These are phyloP conservation scores for Chlorophyllum brunneum DNA, from an alignment of 768 basidiomycete species.

Conservation along the genomic window DNA sequence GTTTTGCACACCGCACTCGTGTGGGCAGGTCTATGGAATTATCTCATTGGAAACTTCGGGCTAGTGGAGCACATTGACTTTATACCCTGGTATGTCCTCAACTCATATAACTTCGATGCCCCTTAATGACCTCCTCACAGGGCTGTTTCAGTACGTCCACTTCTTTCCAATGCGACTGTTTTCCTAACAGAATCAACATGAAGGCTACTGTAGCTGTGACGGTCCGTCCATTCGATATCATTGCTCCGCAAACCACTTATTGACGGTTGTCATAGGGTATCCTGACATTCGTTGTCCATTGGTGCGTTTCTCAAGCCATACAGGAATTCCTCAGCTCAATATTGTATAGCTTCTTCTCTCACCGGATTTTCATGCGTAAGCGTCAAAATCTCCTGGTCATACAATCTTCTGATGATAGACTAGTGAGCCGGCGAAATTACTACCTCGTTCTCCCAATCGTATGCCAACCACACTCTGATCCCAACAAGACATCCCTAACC, in stretches of 20 bases:
- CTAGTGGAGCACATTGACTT: conserved; percentile 20
- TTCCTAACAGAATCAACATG: neutral
- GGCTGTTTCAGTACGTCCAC: conserved; percentile 8
- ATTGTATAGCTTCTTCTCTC: conserved; percentile 30
- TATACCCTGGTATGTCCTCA: conserved; percentile 30
- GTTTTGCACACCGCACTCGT: conserved; percentile 33
- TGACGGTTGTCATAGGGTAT: conserved; percentile 20
- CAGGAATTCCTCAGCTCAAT: neutral
- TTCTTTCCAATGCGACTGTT: neutral
- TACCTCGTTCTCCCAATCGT: conserved; percentile 30
- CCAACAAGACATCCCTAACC: neutral
- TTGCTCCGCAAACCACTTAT: neutral
- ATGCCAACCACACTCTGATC: conserved; percentile 4
- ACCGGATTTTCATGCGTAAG: conserved; percentile 36
- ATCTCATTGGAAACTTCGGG: conserved; percentile 32
- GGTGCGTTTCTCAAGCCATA: conserved; percentile 15
- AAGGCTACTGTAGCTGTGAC: conserved; percentile 26
- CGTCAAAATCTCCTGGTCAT: neutral
- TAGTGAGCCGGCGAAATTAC: conserved; percentile 35
- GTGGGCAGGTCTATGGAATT: conserved; percentile 36
- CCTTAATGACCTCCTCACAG: neutral
- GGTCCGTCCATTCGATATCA: conserved; percentile 10
- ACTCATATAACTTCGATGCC: neutral
- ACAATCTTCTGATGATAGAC: neutral
- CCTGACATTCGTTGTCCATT: conserved; percentile 28